These are phyloP conservation scores for Strobilomyces confusus DNA, from an alignment of 768 basidiomycete species.

Conservation along the genomic window DNA sequence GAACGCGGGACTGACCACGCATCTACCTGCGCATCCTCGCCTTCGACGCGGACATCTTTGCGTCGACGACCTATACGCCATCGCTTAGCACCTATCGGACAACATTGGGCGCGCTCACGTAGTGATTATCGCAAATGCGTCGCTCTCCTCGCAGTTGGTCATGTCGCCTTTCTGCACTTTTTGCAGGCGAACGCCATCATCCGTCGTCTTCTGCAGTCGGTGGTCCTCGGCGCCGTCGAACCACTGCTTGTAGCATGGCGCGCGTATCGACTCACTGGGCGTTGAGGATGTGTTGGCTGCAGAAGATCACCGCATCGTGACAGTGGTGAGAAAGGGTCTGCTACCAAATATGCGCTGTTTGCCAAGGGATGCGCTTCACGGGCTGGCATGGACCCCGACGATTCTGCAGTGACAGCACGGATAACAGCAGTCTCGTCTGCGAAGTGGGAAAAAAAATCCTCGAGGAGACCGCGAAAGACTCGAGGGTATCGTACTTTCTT, in stretches of 20 bases:
- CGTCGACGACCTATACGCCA: slow-evolving; percentile 62
- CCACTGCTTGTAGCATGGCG: slow-evolving; percentile 97
- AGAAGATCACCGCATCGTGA: slow-evolving; percentile 21
- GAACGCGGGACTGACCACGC: slow-evolving; percentile 54
- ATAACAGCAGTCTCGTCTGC: too few relatives aligned
- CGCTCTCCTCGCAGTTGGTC: slow-evolving; percentile 87
- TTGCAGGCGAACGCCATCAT: slow-evolving; percentile 86
- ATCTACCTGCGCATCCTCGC: slow-evolving; percentile 87
- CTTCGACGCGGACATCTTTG: slow-evolving; percentile 89
- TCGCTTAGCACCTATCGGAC: neutral
- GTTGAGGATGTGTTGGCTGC: slow-evolving; percentile 90
- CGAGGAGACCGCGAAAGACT: too few relatives aligned
- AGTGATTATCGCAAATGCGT: slow-evolving; percentile 99
- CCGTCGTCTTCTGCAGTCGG: slow-evolving; percentile 63
- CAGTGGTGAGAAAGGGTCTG: neutral
- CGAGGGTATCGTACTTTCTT: too few relatives aligned
- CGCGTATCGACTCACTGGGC: slow-evolving; percentile 94
- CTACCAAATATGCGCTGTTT: slow-evolving; percentile 8
- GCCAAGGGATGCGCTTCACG: too few relatives aligned
- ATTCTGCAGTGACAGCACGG: too few relatives aligned
- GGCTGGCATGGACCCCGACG: too few relatives aligned
- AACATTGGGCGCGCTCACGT: slow-evolving; percentile 50
- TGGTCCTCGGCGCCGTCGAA: slow-evolving; percentile 94
- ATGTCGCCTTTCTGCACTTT: slow-evolving; percentile 94
- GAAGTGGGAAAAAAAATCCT: too few relatives aligned